Conservation (phyloP, 305 asterid species). For the Fraxinus greggii region DNA sequence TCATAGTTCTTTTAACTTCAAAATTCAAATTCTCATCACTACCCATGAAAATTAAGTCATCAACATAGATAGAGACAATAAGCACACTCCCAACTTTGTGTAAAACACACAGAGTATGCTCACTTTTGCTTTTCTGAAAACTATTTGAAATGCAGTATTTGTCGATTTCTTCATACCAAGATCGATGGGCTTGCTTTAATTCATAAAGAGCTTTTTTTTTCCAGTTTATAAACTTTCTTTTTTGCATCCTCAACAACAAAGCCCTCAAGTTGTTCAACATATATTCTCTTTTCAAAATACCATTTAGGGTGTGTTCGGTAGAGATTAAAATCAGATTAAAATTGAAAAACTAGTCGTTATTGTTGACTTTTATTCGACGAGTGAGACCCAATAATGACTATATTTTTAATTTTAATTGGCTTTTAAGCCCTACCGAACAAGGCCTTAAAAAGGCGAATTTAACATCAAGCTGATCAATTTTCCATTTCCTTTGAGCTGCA, state of each 20-base stretch:
- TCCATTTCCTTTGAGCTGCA: background rate
- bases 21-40: too few species aligned
- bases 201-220: background rate
- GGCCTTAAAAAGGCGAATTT: too few species aligned
- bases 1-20: too few species aligned
- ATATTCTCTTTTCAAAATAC: background rate
- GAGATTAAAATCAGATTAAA: too few species aligned
- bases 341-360: too few species aligned
- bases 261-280: background rate
- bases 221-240: background rate
- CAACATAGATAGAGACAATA: background rate
- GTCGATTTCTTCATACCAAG: background rate
- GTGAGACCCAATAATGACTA: too few species aligned
- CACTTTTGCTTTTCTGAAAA: background rate
- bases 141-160: background rate
- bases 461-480: too few species aligned
- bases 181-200: background rate
- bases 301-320: too few species aligned
- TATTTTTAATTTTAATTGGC: too few species aligned
- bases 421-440: too few species aligned
- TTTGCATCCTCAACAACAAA: background rate
- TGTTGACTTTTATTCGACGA: too few species aligned
- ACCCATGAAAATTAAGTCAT: too few species aligned
- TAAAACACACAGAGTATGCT: background rate
- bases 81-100: background rate